A percentile compares a stretch with the other conserved stretches of the same genome.
These are phyloP conservation scores for Acarospora socialis DNA, from an alignment of 2,329 filamentous ascomycete genomes.

Conservation along the genomic window DNA sequence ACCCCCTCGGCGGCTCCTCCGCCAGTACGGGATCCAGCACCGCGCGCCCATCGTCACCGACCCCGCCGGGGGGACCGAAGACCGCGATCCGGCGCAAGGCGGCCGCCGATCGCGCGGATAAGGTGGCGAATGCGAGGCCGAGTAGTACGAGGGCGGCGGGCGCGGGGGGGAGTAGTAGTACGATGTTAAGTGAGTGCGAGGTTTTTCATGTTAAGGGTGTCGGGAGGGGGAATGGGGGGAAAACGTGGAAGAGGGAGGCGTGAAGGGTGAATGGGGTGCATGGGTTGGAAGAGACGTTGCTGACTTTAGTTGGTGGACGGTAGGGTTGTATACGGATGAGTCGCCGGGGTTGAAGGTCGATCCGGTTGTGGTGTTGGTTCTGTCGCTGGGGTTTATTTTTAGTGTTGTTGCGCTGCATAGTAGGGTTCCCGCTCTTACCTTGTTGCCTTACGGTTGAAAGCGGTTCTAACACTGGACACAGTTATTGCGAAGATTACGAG, in stretches of 20 bases:
- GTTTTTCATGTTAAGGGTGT: conserved; percentile 3
- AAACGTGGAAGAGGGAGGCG: not conserved
- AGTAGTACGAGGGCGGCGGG: conserved; percentile 86
- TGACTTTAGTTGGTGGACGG: not conserved
- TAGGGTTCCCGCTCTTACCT: conserved; percentile 36
- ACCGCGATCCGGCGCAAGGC: conserved; percentile 91
- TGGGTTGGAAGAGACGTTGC: conserved; percentile 3
- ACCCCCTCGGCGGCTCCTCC: conserved; percentile 31
- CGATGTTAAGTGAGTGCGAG: conserved; percentile 74
- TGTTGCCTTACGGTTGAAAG: not conserved
- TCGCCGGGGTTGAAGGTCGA: conserved; percentile 95
- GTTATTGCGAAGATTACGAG: conserved; percentile 93
- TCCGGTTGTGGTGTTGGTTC: conserved; percentile 88
- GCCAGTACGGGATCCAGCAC: conserved; percentile 53
- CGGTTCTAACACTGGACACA: conserved; percentile 27
- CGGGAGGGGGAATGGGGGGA: conserved; percentile 1
- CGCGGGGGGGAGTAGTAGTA: conserved; percentile 90
- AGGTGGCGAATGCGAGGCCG: conserved; percentile 83
- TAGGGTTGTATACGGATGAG: conserved; percentile 94
- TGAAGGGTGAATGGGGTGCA: conserved; percentile 12
- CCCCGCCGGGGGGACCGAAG: conserved; percentile 83
- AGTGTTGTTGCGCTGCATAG: conserved; percentile 94
- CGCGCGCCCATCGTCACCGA: conserved; percentile 70
- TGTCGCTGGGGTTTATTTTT: conserved; percentile 97
- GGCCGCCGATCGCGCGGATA: conserved; percentile 93